These are phyloP conservation scores for Pisolithus sp. DNA, from an alignment of 768 basidiomycete genomes.

Conservation along the genomic window DNA sequence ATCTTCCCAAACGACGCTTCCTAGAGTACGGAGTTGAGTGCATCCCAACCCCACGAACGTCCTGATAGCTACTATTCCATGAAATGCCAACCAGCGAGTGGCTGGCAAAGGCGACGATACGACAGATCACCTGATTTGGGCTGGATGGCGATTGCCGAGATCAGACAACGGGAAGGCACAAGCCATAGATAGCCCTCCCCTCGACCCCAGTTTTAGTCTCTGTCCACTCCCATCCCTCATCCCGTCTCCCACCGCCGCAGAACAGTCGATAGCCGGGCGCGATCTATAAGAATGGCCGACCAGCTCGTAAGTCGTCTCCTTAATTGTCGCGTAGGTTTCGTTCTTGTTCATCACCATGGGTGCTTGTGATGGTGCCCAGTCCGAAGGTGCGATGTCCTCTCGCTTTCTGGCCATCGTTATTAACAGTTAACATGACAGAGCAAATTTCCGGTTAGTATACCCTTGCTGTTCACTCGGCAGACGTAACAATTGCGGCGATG, in stretches of 20 bases:
- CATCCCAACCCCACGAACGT: too few species aligned
- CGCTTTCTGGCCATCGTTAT: background rate
- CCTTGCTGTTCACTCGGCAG: background rate
- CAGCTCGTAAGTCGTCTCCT: constrained; percentile 40
- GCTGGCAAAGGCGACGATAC: background rate
- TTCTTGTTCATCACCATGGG: constrained; percentile 11
- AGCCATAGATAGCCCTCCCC: constrained; percentile 1
- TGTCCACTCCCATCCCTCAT: constrained; percentile 7
- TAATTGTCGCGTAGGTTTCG: constrained; percentile 6
- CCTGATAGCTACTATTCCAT: too few species aligned
- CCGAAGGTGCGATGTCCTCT: constrained; percentile 42
- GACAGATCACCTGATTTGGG: constrained; percentile 16
- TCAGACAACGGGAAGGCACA: constrained; percentile 4
- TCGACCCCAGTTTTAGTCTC: constrained; percentile 3
- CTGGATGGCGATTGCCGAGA: constrained; percentile 29
- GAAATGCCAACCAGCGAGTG: too few species aligned
- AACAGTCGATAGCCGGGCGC: background rate
- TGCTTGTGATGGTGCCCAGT: constrained; percentile 29
- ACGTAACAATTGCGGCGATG: constrained; percentile 5
- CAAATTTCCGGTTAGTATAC: constrained; percentile 75
- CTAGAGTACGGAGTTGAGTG: background rate
- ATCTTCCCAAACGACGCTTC: background rate
- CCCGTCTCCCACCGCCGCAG: constrained; percentile 2
- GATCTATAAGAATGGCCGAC: constrained; percentile 41
- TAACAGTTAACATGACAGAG: constrained; percentile 42